Base-by-base conservation (phyloP, 1,284 basidiomycete genomes). In the Pyrrhoderma lamaoense region DNA sequence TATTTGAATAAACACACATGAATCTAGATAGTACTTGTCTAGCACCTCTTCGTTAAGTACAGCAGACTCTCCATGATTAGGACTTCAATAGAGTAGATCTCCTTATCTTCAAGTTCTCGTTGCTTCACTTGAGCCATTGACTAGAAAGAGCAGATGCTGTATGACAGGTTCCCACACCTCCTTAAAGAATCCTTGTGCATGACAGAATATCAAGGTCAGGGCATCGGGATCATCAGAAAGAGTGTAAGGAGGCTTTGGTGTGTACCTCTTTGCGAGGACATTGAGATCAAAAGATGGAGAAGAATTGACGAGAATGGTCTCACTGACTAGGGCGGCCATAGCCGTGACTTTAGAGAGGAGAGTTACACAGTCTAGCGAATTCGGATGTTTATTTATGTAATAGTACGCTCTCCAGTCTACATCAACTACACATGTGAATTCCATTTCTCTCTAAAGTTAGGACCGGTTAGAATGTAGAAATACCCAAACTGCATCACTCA, bases 81-180 rank as follows among this genome's bases (percentile, higher is more conserved):
- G 73, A 34, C 68, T 70, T 79, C 78, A 16, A 80, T 70, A 3
- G 69, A 62, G 77, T 76, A 80, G 8, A 68, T 66, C 46, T 80
- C 77, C 4, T 65, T 19, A 80, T 67, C 56, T 67, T 69, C 9
- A 64, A 44, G 5, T 42, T 46, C 1, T 49, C 47, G 19, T 35
- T 35, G 8, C 42, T 25, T 19, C 21, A 49, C 57, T 49, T 31
- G 46, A 16, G n/a, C 56, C 1, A 45, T 18, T n/a, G 16, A 38
- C 8, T 27, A 59, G 11, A 70, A 47, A 2, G 69, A 46, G 0
- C n/a, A 80, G 60, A 14, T 76, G 71, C 9, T 75, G 71, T 3
- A 80, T 64, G 0, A 70, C 68, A 1, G 78, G 76, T 56, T 80
- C 77, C 74, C 75, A 80, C 19, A 70, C 67, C 56, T 80, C 78